Evolutionary conservation across 2,329 filamentous ascomycete genomes (phyloP).

Genomic region (Phoma herbarum): DNA sequence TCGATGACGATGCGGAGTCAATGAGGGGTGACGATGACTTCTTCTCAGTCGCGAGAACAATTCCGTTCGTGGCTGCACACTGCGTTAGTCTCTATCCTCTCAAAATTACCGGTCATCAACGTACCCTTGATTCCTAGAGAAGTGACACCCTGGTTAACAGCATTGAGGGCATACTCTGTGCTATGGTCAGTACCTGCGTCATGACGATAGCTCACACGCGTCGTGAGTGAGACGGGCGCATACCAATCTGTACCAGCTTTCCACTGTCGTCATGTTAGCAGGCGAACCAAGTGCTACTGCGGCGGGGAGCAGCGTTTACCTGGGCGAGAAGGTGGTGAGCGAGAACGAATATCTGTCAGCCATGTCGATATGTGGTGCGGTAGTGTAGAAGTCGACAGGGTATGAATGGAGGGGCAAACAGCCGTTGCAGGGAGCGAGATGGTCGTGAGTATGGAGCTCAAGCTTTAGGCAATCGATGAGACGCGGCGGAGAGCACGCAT

Average conservation of each 20-base stretch:
- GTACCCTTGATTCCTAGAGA: slow-evolving; percentile 97
- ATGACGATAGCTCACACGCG: slow-evolving; percentile 19
- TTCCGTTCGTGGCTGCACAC: slow-evolving; percentile 89
- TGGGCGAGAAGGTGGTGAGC: slow-evolving; percentile 98
- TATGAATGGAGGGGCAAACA: slow-evolving; percentile 5
- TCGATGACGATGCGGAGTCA: slow-evolving; percentile 92
- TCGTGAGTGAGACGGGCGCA: slow-evolving; percentile 25
- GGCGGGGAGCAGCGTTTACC: slow-evolving; percentile 66
- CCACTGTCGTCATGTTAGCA: slow-evolving; percentile 72
- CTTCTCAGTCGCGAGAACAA: slow-evolving; percentile 98
- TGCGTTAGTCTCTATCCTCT: slow-evolving; percentile 12
- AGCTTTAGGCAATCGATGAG: slow-evolving; percentile 25
- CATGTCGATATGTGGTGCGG: slow-evolving; percentile 64
- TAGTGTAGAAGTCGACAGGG: background rate
- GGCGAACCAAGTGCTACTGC: slow-evolving; percentile 37
- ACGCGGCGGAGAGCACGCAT: slow-evolving; percentile 20
- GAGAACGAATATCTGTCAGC: slow-evolving; percentile 99
- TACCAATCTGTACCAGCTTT: slow-evolving; percentile 99
- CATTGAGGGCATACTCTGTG: slow-evolving; percentile 97
- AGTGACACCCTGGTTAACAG: slow-evolving; percentile 98
- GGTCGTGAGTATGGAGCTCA: slow-evolving; percentile 20
- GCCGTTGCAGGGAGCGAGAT: slow-evolving; percentile 20
- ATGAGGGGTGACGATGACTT: slow-evolving; percentile 98
- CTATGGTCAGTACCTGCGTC: slow-evolving; percentile 23
- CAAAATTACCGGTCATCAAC: slow-evolving; percentile 2